Base-by-base conservation (phyloP, 2,329 filamentous ascomycete species). In the Penicillium sp. region DNA sequence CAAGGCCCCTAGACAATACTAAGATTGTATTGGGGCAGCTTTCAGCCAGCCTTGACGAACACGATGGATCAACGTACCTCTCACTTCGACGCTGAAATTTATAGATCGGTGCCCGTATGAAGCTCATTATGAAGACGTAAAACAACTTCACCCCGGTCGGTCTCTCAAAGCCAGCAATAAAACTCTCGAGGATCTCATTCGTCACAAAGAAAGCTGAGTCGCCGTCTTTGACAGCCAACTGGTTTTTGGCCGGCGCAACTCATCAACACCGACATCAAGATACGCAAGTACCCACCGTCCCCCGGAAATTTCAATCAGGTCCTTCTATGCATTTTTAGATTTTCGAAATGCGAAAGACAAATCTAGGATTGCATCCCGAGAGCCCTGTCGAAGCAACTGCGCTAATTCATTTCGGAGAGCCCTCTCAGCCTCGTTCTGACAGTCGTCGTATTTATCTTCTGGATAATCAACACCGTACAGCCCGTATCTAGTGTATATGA, bases 191-290 rank as follows among this genome's bases (percentile, higher is more conserved):
- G 24, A 52, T 48, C 37, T 60, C 53, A 31, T 46, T 46, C 4
- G 58, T 62, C 14, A 61, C 49, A 53, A 46, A 32, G 52, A 58
- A 5, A 0, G 58, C 55, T n/a, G 58, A 60, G 16, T 62, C 55
- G 29, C 55, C 53, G 29, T 60, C 55, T 22, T 58, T 58, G 7
- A 53, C 18, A 5, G n/a, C 39, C 18, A 60, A 40, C 10, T 44
- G 31, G 26, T 62, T 58, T 24, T 58, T 56, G 7, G 43, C 29
- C 58, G 51, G 11, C 58, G 55, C 38, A 62, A 35, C 32, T 62
- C 55, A 43, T 58, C 58, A 37, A 26, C 39, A 35, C 50, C 53
- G 6, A 60, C 50, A 32, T 62, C 52, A 16, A 60, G 29, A 38
- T 60, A 58, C 10, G 56, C 49, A 13, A 62, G 46, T 22, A 56